Evolutionary conservation across 331 rosid species (phyloP), one percentile per base, ranked within the genome.

Genomic region (Dryas integrifolia): DNA sequence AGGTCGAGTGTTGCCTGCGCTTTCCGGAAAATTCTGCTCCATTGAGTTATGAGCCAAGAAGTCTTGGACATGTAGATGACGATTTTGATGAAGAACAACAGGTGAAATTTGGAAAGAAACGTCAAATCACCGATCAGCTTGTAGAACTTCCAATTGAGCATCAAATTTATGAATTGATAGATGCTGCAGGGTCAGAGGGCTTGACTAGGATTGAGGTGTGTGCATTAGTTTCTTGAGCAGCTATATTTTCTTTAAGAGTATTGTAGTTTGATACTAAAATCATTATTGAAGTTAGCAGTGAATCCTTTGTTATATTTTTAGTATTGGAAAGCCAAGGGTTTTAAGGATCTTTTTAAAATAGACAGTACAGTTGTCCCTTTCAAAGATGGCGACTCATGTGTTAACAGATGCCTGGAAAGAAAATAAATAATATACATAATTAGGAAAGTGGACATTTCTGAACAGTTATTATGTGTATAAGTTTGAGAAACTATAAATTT

Each of bases 101-200:
- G 47, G 72, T 82, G 75, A 86, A 82, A 76, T 81, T 79, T 21
- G 87, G 85, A 72, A 89, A 80, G 82, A 76, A 74, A 76, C 72
- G 75, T 74, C 85, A 85, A 77, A 70, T 82, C 80, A 80, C 75
- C 16, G 88, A 88, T 70, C 99, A 89, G 78, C 86, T 88, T 56
- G 89, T 90, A 51, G 99, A 95, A 75, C 96, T 95, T 69, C 96
- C 96, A 0, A 67, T 92, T 57, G 96, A 95, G 80, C 87, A 83
- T 76, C 96, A 89, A 82, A 87, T 95, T 63, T 85, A 85, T 78
- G 92, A 95, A 72, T 74, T 92, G 78, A 87, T 95, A 76, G 96
- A 95, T 76, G 83, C 93, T 58, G 83, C 97, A 39, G 97, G 96
- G 61, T 83, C 90, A 11, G 78, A 70, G 78, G 97, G 99, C 75